A percentile compares a stretch with the other conserved stretches of the same genome.
phyloP scores from a whole-genome alignment of 768 basidiomycete species.

The Collybia nuda region DNA sequence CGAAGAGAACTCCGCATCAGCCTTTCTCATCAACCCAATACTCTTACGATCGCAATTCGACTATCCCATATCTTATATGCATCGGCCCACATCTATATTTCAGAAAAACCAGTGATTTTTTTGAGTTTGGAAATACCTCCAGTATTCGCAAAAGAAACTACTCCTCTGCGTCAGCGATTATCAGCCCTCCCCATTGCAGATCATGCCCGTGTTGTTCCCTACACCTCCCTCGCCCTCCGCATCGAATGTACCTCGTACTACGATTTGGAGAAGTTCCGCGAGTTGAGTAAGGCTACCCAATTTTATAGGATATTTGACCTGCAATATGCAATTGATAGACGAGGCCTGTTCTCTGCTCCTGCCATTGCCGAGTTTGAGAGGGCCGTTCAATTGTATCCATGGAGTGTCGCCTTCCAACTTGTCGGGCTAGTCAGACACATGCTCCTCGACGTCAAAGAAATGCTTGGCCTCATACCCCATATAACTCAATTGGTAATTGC shows the following conservation, averaged over 20 bases:
- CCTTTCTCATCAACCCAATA: conserved; percentile 18
- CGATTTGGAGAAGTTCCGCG: conserved; percentile 37
- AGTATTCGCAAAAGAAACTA: conserved; percentile 26
- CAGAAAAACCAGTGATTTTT: conserved; percentile 34
- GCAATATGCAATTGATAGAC: conserved; percentile 37
- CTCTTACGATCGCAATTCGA: conserved; percentile 39
- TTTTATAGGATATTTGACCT: conserved; percentile 32
- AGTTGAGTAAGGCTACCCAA: conserved; percentile 36
- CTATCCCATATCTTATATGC: conserved; percentile 43
- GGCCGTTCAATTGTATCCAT: conserved; percentile 37
- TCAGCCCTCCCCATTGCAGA: conserved; percentile 36
- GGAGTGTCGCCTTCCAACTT: conserved; percentile 62
- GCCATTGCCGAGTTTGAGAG: conserved; percentile 27
- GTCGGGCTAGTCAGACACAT: conserved; percentile 40
- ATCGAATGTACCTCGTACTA: conserved; percentile 37
- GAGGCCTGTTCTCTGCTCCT: conserved; percentile 42
- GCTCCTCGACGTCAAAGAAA: conserved; percentile 49
- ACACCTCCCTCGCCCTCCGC: conserved; percentile 51
- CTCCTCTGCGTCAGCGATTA: conserved; percentile 32
- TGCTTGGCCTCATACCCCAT: conserved; percentile 38
- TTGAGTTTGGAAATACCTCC: conserved; percentile 43
- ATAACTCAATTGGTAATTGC: conserved; percentile 27
- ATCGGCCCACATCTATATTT: conserved; percentile 31
- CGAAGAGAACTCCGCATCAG: conserved; percentile 47
- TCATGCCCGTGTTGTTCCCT: conserved; percentile 48